Percentiles rank a stretch among this genome's conserved stretches.
phyloP scores from a whole-genome alignment of 306 rosid genomes.

The Mucuna pruriens region DNA sequence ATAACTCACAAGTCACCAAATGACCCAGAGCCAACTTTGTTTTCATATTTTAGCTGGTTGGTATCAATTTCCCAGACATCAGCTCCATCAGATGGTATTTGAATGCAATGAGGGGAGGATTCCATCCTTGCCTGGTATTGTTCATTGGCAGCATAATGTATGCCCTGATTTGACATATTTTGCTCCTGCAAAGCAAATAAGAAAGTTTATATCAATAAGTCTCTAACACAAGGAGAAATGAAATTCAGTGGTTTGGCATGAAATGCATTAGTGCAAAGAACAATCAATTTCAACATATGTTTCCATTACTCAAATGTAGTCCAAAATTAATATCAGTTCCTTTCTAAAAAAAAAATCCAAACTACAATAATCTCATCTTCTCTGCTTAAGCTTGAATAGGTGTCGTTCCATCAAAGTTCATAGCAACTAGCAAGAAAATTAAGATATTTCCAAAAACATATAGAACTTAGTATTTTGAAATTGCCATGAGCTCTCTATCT shows the following conservation, averaged over 20 bases:
- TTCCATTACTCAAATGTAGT: constrained; percentile 6
- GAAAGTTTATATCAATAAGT: constrained; percentile 31
- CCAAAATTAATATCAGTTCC: constrained; percentile 18
- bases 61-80: constrained; percentile 99
- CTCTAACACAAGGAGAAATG: constrained; percentile 12
- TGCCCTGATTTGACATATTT: constrained; percentile 62
- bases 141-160: constrained; percentile 49
- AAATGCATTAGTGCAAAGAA: background rate
- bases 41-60: constrained; percentile 74
- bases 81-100: constrained; percentile 90
- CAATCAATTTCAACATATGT: constrained; percentile 11
- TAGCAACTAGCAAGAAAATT: constrained; percentile 4
- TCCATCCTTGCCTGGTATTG: constrained; percentile 59
- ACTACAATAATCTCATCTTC: constrained; percentile 7
- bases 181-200: constrained; percentile 57
- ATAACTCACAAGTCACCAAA: constrained; percentile 94
- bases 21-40: constrained; percentile 97
- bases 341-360: background rate
- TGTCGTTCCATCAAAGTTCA: constrained; percentile 3
- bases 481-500: background rate
- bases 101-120: constrained; percentile 58
- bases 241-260: constrained; percentile 5
- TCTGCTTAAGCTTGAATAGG: constrained; percentile 25
- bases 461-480: constrained; percentile 19
- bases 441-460: constrained; percentile 19